Conservation (phyloP, 2,329 filamentous ascomycete genomes). For the Nigrospora osmanthi region DNA sequence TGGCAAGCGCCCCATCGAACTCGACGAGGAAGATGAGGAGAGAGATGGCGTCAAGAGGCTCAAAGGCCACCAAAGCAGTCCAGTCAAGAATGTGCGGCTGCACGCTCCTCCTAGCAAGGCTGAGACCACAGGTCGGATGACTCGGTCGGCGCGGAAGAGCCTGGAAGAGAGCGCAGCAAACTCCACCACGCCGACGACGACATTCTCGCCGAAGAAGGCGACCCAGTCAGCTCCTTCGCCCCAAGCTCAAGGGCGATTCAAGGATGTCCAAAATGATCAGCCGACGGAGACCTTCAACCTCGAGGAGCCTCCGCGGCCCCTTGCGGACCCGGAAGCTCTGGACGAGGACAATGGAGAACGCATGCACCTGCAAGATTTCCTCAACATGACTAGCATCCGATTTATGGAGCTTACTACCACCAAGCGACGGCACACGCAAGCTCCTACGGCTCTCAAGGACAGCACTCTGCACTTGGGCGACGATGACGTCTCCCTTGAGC, state of each 20-base stretch:
- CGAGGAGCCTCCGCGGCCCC: constrained; percentile 23
- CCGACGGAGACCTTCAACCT: constrained; percentile 35
- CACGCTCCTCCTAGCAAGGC: constrained; percentile 61
- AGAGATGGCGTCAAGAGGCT: constrained; percentile 59
- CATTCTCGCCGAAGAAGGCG: constrained; percentile 39
- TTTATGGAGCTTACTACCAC: constrained; percentile 99
- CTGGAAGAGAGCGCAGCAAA: constrained; percentile 28
- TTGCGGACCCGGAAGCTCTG: constrained; percentile 30
- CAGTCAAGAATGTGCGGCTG: constrained; percentile 67
- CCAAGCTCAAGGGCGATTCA: constrained; percentile 46
- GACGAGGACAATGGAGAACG: constrained; percentile 48
- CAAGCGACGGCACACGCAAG: constrained; percentile 79
- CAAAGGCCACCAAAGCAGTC: constrained; percentile 64
- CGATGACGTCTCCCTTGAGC: constrained; percentile 57
- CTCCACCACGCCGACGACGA: constrained; percentile 31
- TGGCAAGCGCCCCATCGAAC: constrained; percentile 65
- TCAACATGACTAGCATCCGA: constrained; percentile 91
- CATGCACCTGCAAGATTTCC: constrained; percentile 84
- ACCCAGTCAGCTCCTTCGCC: constrained; percentile 43
- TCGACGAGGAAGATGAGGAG: constrained; percentile 58
- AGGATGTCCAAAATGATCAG: constrained; percentile 40
- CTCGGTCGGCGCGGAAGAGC: constrained; percentile 39
- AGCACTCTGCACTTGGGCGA: constrained; percentile 35
- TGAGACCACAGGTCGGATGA: constrained; percentile 53
- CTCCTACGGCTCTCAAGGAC: constrained; percentile 40